phyloP scores from a whole-genome alignment of 768 basidiomycete genomes.

The Lactarius sanguifluus region DNA sequence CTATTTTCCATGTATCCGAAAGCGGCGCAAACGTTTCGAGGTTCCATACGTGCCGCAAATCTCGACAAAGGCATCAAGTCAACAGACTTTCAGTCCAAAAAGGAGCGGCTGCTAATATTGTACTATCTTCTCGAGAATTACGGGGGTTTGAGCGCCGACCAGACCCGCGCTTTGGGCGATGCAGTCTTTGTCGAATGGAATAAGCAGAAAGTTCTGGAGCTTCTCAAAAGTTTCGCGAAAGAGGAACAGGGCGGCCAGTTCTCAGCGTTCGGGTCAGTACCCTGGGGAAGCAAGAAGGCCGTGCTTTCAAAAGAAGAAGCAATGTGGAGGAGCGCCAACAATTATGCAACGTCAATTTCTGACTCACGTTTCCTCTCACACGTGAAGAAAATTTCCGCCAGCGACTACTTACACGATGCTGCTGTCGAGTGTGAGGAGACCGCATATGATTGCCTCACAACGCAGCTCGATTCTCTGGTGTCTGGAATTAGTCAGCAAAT shows the following conservation, averaged over 20 bases:
- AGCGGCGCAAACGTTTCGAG: not conserved
- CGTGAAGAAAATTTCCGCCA: not conserved
- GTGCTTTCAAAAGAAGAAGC: not conserved
- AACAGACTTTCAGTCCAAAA: not conserved
- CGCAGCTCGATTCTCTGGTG: constrained; percentile 1
- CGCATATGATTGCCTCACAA: not conserved
- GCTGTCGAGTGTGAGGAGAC: not conserved
- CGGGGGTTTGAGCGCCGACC: not conserved
- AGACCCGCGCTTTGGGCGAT: not conserved
- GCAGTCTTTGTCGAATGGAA: not conserved
- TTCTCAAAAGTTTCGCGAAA: not conserved
- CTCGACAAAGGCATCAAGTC: not conserved
- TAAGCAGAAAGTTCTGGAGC: not conserved
- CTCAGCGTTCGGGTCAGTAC: too few species aligned
- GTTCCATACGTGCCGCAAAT: not conserved
- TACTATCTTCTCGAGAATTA: not conserved
- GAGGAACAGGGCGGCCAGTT: not conserved
- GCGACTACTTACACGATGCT: not conserved
- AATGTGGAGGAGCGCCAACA: not conserved
- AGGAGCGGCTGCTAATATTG: not conserved
- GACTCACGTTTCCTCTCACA: constrained; percentile 9
- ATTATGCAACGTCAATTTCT: not conserved
- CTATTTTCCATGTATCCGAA: not conserved
- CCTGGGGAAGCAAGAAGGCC: not conserved
- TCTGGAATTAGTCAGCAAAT: not conserved